Evolutionary conservation across 768 basidiomycete species (phyloP), one percentile per base, ranked within the genome.

Genomic region (Russula griseocarnosa): DNA sequence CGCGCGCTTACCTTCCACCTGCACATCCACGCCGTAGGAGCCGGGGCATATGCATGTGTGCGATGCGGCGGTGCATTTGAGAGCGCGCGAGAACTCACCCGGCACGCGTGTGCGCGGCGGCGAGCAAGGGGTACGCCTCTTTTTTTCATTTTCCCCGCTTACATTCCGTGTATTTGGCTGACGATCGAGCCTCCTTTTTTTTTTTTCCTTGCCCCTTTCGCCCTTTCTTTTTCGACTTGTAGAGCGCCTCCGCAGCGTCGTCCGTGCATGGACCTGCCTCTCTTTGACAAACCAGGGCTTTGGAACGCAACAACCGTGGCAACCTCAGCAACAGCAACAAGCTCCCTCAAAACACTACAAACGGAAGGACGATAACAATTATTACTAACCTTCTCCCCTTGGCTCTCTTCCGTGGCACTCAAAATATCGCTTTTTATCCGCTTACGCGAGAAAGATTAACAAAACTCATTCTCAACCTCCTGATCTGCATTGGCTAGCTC

Each of bases 1-100:
- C 51, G 58, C 6, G 68, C 66, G 34, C 58, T 69, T 26, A 65
- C 68, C 20, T 64, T 54, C 55, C 68, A 69, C 40, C 36, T 69
- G 40, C 68, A 69, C 38, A 67, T 69, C 4, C 68, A 69, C 38
- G 52, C 59, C 14, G 57, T 69, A 30, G 30, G 61, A 8, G 60
- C 42, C 4, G 49, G 59, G n/a, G 26, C 64, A n/a, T 60, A 57
- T 18, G 38, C 50, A 5, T 68, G 67, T 38, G 10, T 55, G 30
- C 55, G 56, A 16, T 68, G 67, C 50, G 57, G 55, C 0, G 67
- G 67, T 2, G 32, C 62, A 5, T 69, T 67, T 10, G 62, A 67
- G 56, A 61, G 52, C 16, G 47, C 60, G 2, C 62, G 59, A 36
- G 67, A 69, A 3, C 58, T 67, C 22, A 42, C 50, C 51, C 62